A percentile compares a stretch with the other conserved stretches of the same genome.
These are phyloP conservation scores for Auricularia sp. DNA, from an alignment of 768 basidiomycete species.

Conservation along the genomic window DNA sequence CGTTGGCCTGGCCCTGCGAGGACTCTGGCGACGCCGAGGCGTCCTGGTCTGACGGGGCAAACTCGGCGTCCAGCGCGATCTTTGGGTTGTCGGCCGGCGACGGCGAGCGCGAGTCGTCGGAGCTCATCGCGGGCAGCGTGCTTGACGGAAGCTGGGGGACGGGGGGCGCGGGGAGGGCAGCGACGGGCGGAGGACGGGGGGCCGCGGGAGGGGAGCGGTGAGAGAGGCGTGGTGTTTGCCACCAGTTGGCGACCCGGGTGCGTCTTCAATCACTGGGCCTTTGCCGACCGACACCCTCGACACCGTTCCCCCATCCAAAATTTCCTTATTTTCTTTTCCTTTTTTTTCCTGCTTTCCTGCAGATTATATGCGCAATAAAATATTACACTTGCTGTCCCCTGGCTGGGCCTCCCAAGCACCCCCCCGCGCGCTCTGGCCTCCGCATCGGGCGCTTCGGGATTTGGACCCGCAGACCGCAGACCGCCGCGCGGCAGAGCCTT, in stretches of 20 bases:
- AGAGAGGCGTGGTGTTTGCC: background rate
- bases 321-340: too few relatives aligned
- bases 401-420: background rate
- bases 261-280: background rate
- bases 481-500: background rate
- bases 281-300: too few relatives aligned
- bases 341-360: too few relatives aligned
- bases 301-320: too few relatives aligned
- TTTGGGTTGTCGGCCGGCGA: background rate
- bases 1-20: background rate
- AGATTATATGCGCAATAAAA: too few relatives aligned
- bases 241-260: background rate
- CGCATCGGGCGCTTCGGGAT: background rate
- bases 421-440: background rate
- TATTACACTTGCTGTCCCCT: background rate
- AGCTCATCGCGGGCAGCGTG: background rate
- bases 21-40: background rate
- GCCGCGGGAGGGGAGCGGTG: background rate
- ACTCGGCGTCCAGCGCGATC: background rate
- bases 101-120: background rate
- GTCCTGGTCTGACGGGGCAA: background rate
- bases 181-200: background rate
- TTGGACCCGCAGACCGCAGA: background rate
- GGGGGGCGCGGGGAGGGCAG: background rate
- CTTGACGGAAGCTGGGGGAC: background rate